Evolutionary conservation across 1,284 basidiomycete genomes (phyloP), one percentile per base, ranked within the genome.

Genomic region (Agaricales sp.): DNA sequence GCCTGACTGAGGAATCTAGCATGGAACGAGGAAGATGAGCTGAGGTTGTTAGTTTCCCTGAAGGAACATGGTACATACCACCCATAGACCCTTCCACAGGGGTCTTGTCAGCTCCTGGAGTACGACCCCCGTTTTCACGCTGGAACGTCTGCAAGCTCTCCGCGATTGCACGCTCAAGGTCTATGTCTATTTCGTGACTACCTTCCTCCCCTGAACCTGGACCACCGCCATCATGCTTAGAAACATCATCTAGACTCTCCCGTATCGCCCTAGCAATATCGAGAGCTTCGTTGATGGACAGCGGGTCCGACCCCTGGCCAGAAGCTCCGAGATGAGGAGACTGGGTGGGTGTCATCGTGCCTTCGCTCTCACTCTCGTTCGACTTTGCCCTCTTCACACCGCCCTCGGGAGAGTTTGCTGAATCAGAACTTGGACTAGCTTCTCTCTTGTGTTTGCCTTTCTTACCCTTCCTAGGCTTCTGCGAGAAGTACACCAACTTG

Each of bases 261-360:
- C 83, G 79, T 48, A 92, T 85, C 8, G 88, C 89, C 19, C 74
- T 74, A 8, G 80, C 75, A 22, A 91, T 59, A 53, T 89, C 80
- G 35, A 59, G 44, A 44, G 67, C 63, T 56, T 75, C 67, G 51
- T 64, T 58, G 25, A 51, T 43, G 8, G 47, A 51, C 25, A 66
- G 51, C 14, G 56, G 55, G 41, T 54, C 52, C 21, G 56, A 50
- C 3, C 56, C 52, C 6, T 61, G 51, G 22, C 58, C 58, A n/a
- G n/a, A n/a, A n/a, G n/a, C n/a, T n/a, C n/a, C n/a, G n/a, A n/a
- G n/a, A 30, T 6, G 26, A 30, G 26, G 26, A 14, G 14, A 6
- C 14, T 30, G 6, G 6, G 6, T 30, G 14, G 26, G 26, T 6
- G 26, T 30, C 8, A 18, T 11, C 8, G 8, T 8, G 6, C 25